Evolutionary conservation across 805 yeast species (phyloP), one percentile per base, ranked within the genome.

Genomic region (Metschnikowia arizonensis): DNA sequence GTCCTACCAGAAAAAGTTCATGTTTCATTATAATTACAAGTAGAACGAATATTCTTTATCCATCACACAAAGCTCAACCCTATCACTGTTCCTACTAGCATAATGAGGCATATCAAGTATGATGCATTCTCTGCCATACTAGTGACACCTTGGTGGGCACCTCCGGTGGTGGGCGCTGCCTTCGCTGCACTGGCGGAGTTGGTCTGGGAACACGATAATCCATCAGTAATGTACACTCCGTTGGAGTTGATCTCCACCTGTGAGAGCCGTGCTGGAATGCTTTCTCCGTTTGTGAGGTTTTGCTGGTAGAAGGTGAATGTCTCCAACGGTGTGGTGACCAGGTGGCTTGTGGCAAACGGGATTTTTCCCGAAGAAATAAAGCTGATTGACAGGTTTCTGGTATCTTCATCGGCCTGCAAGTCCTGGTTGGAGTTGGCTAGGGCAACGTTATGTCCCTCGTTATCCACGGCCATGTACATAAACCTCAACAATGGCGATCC

Each of bases 401-500:
- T 4, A 9, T 8, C 35, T 26, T 10, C 8, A 33, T 12, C 54
- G 55, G 36, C 28, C 29, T 24, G 25, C 42, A 11, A 61, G 21
- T 19, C 50, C 9, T 45, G 48, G 44, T 68, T 67, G 2, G 82
- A 69, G 38, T 73, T 73, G 1, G 81, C 86, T 40, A 85, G 40
- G 0, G 84, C 93, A 23, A 84, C 57, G 18, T 65, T 64, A 21
- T 68, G 60, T 15, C 77, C 78, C 12, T 74, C 88, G 50, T 78
- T 71, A 60, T 85, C 88, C 31, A 82, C 81, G 0, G 83, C 90
- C 31, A 84, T 47, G 56, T 78, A 83, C 6, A 74, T 62, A 38
- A 72, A 66, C 42, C 67, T 67, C 38, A 85, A 50, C 53, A 84
- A 78, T 3, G 85, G 72, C 5, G 78, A 64, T 2, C 91, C 93